Conservation (phyloP, 345 rosid species). For the Eucalyptus sp. region DNA sequence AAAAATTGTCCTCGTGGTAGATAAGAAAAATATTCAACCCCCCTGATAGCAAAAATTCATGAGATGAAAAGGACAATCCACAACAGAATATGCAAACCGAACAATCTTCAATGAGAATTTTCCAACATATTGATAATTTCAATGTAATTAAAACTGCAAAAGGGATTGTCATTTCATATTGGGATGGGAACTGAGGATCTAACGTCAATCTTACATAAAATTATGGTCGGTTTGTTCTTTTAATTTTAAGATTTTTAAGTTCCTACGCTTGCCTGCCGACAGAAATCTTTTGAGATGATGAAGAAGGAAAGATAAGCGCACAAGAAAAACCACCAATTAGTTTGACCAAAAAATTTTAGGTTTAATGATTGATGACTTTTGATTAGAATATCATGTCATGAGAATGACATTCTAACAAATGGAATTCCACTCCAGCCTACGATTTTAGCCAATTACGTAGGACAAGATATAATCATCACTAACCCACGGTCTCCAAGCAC, state of each 20-base stretch:
- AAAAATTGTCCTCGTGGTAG: neutral
- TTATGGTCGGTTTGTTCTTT: neutral
- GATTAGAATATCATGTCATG: slow-evolving; percentile 4
- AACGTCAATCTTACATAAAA: neutral
- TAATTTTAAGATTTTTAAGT: neutral
- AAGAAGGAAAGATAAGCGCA: neutral
- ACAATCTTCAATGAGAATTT: neutral
- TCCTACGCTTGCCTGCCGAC: neutral
- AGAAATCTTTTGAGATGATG: neutral
- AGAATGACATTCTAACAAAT: slow-evolving; percentile 33
- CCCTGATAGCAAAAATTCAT: neutral
- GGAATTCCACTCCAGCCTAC: neutral
- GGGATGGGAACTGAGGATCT: neutral
- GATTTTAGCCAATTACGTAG: slow-evolving; percentile 2
- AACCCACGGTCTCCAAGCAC: neutral
- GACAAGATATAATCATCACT: slow-evolving; percentile 1
- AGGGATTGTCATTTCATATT: neutral
- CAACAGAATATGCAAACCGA: neutral
- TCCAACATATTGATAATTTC: neutral
- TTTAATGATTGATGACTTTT: neutral
- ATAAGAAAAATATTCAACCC: neutral
- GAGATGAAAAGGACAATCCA: neutral
- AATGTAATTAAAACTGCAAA: neutral
- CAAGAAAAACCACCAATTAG: slow-evolving; percentile 14
- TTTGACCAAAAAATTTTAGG: neutral